A percentile compares a stretch with the other conserved stretches of the same genome.
phyloP scores from a whole-genome alignment of 805 yeast species.

The Yarrowia sp. region DNA sequence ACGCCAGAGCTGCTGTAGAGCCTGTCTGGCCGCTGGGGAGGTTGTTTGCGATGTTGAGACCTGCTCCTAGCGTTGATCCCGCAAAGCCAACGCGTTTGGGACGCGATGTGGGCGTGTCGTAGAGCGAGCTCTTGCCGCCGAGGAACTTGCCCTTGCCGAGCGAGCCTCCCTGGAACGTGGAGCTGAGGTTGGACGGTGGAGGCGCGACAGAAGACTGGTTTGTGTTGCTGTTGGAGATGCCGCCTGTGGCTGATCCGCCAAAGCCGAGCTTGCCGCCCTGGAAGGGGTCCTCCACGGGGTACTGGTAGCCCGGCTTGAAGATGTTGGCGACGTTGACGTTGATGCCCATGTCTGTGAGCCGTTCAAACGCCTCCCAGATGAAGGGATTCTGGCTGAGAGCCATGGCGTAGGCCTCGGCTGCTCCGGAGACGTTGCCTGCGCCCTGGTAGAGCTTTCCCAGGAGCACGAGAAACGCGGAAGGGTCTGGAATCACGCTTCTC shows the following conservation, averaged over 20 bases:
- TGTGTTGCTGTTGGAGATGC: background rate
- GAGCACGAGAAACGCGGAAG: conserved; percentile 64
- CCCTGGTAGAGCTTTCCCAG: conserved; percentile 66
- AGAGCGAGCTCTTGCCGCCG: conserved; percentile 10
- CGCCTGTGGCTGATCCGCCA: background rate
- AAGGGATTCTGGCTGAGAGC: conserved; percentile 74
- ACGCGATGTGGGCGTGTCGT: conserved; percentile 11
- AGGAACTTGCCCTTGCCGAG: conserved; percentile 17
- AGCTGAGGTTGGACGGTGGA: background rate
- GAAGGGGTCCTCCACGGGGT: conserved; percentile 21
- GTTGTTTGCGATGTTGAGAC: background rate
- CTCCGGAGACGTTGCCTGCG: conserved; percentile 59
- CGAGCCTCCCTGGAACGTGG: conserved; percentile 1
- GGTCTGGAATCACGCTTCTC: conserved; percentile 52
- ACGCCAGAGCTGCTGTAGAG: background rate
- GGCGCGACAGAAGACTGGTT: background rate
- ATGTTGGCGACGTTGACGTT: conserved; percentile 54
- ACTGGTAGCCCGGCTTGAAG: conserved; percentile 30
- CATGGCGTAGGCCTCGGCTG: conserved; percentile 63
- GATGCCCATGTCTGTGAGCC: conserved; percentile 69
- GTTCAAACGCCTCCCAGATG: conserved; percentile 82
- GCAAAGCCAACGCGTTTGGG: conserved; percentile 13
- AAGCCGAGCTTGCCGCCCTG: background rate
- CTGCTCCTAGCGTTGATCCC: conserved; percentile 1
- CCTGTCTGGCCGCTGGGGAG: background rate